Conservation (phyloP, 306 rosid species). For the Pterocarpus santalinus region DNA sequence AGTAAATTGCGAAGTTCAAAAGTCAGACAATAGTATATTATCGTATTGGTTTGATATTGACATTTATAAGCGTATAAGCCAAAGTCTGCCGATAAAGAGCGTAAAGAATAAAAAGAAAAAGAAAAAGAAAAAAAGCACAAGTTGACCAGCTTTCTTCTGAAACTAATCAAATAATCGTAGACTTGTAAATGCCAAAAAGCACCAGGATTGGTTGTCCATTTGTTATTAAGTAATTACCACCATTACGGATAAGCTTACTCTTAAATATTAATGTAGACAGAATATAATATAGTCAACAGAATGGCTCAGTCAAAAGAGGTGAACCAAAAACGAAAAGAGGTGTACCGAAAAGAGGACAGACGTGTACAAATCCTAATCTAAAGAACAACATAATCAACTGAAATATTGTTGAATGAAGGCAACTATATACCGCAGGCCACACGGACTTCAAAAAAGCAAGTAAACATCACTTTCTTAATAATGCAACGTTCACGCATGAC, state of each 20-base stretch:
- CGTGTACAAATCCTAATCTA: too few relatives aligned
- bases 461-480: conserved; percentile 1
- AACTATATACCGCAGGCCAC: not conserved
- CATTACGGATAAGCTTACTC: not conserved
- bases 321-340: too few relatives aligned
- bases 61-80: not conserved
- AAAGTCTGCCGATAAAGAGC: too few relatives aligned
- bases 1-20: not conserved
- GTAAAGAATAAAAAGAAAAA: not conserved
- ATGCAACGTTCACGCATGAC: not conserved
- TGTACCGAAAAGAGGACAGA: too few relatives aligned
- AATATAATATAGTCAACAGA: too few relatives aligned
- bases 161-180: conserved; percentile 1
- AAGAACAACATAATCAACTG: not conserved
- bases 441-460: not conserved
- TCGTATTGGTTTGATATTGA: conserved; percentile 1
- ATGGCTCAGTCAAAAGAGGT: too few relatives aligned
- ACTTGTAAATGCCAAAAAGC: not conserved
- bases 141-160: conserved; percentile 7
- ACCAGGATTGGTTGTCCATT: not conserved
- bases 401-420: not conserved
- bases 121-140: too few relatives aligned
- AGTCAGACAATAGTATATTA: not conserved
- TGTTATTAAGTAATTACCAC: not conserved
- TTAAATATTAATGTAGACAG: not conserved